Conservation (phyloP, 2,329 filamentous ascomycete species). For the Aspergillus vadensis region DNA sequence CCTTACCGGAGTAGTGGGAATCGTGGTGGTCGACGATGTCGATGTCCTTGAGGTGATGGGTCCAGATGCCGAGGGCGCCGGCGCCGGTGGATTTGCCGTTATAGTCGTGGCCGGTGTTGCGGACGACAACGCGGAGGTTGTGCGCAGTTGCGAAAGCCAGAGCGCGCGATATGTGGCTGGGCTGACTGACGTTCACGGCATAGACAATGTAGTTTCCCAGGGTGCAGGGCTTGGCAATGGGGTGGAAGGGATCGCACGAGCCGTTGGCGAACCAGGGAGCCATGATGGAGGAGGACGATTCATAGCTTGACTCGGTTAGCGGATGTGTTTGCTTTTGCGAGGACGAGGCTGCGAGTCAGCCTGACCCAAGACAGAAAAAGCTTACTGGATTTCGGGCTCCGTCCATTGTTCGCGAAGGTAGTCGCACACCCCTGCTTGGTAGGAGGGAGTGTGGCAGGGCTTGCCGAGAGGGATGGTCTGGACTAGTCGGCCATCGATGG, state of each 20-base stretch:
- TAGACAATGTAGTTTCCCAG: slow-evolving; percentile 36
- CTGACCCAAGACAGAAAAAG: slow-evolving; percentile 6
- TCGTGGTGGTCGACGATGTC: slow-evolving; percentile 37
- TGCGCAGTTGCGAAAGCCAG: slow-evolving; percentile 8
- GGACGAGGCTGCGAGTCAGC: too few species aligned
- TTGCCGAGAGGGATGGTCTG: slow-evolving; percentile 56
- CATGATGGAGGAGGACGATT: slow-evolving; percentile 16
- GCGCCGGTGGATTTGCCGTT: slow-evolving; percentile 62
- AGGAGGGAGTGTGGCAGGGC: slow-evolving; percentile 55
- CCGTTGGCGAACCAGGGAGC: slow-evolving; percentile 17
- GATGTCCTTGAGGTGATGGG: slow-evolving; percentile 35
- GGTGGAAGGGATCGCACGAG: slow-evolving; percentile 15
- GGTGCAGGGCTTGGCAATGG: slow-evolving; percentile 30
- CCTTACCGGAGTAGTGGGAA: slow-evolving; percentile 51
- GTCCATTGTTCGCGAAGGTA: slow-evolving; percentile 49
- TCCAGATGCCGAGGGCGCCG: slow-evolving; percentile 46
- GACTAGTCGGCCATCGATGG: slow-evolving; percentile 55
- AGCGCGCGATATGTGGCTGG: slow-evolving; percentile 33
- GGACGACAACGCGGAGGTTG: slow-evolving; percentile 51
- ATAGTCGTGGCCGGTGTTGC: slow-evolving; percentile 47
- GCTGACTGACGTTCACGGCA: slow-evolving; percentile 37
- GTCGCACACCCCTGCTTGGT: slow-evolving; percentile 49
- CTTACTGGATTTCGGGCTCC: slow-evolving; percentile 49
- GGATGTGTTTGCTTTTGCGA: neutral
- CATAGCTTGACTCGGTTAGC: slow-evolving; percentile 8